Base-by-base conservation (phyloP, 805 yeast species). In the Metschnikowia matae region DNA sequence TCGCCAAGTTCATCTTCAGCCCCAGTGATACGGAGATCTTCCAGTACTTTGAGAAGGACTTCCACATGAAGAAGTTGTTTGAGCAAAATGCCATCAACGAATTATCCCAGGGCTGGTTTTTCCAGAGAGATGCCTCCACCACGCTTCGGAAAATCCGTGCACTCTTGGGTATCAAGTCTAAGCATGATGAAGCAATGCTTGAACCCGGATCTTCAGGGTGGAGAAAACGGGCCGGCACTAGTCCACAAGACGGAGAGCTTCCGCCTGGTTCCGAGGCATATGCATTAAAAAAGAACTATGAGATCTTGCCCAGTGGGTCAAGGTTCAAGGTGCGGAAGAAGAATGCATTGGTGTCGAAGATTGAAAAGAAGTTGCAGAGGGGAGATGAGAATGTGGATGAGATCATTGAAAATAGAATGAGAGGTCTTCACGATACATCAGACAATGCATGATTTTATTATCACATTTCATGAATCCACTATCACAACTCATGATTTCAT, bases 11-110 rank as follows among this genome's bases (percentile, higher is more conserved):
- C 26, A 75, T 80, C 63, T 52, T 87, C 20, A 64, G 69, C 54
- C 89, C 95, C 0, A 80, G 79, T 1, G 96, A 91, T 58, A 82
- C 89, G 7, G 96, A 89, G 52, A 69, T 81, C 15, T 94, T 89
- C 71, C 89, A 87, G 57, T 73, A 81, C 15, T 75, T 87, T 49
- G 99, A 94, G 66, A 81, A 81, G 60, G 86, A 84, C 60, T 68
- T 79, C 15, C 80, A 75, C 11, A 71, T 91, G 60, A 77, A 94
- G 58, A 79, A 80, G 54, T 74, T 79, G 39, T 76, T 94, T 59
- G 98, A 94, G 65, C 66, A 79, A 29, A 84, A 78, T 39, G 85
- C 97, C 0, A 84, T 75, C 60, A 74, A 74, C 26, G 95, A 90
- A 55, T 74, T 94, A 65, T 71, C 77, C 46, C 94, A 87, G 63